A percentile compares a stretch with the other conserved stretches of the same genome.
Conservation (phyloP, 306 rosid genomes). For the Styphnolobium japonicum region DNA sequence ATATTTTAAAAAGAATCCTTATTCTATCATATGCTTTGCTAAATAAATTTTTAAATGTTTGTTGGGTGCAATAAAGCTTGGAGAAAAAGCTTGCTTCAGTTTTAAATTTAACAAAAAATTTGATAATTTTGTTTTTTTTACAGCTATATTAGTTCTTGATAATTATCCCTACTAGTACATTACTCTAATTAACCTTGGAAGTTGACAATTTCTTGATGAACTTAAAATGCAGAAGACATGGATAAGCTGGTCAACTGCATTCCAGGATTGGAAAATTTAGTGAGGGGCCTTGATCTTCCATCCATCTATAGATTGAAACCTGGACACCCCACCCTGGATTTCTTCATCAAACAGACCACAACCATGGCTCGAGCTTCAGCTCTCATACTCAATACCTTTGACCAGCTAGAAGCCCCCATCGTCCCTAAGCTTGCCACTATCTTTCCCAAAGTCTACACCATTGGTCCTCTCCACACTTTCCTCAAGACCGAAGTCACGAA, state of each 20-base stretch:
- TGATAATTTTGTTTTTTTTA: too few species aligned
- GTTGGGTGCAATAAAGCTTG: too few species aligned
- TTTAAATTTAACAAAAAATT: too few species aligned
- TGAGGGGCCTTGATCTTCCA: slow-evolving; percentile 22
- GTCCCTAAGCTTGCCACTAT: slow-evolving; percentile 11
- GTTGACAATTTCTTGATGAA: background rate
- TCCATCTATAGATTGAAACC: background rate
- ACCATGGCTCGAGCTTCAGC: slow-evolving; percentile 5
- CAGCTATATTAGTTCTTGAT: background rate
- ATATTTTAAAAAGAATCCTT: too few species aligned
- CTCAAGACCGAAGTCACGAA: background rate
- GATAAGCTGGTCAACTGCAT: background rate
- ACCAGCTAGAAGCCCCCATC: slow-evolving; percentile 19
- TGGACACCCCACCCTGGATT: background rate
- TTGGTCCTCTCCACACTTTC: slow-evolving; percentile 18
- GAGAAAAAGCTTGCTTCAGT: too few species aligned
- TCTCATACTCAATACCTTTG: slow-evolving; percentile 23
- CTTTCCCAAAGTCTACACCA: slow-evolving; percentile 10
- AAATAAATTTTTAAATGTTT: too few species aligned
- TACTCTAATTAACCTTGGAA: background rate
- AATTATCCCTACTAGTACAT: background rate
- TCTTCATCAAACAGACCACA: slow-evolving; percentile 8
- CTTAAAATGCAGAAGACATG: too few species aligned
- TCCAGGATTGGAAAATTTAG: background rate
- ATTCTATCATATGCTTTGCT: background rate